Evolutionary conservation across 2,329 filamentous ascomycete species (phyloP), one percentile per base, ranked within the genome.

Genomic region (Aspergillus aculeatinus): DNA sequence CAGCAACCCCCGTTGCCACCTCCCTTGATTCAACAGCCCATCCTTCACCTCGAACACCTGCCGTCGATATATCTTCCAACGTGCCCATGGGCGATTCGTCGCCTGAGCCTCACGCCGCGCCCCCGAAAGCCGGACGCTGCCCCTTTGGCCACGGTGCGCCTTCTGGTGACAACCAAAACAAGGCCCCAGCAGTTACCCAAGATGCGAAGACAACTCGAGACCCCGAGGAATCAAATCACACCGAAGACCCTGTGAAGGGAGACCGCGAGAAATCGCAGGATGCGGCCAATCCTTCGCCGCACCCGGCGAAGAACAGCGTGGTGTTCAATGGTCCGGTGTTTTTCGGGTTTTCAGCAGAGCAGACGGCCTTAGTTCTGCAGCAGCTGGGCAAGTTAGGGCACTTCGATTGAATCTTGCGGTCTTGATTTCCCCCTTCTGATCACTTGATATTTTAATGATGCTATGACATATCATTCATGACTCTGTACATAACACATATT

Each of bases 271-370:
- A 48, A 10, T 56, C 47, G n/a, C 57, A 57, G 16, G 51, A 65
- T 48, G 19, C 50, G 21, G 19, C 54, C 39, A 39, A 29, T 58
- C 55, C 48, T 53, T 31, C 62, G 56, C 62, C 62, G 51, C 53
- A 61, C 19, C 54, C 65, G 3, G 51, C 70, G 10, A 85, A 90
- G 39, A 44, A 44, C 10, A 88, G 89, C 67, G 89, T 97, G 85
- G 82, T 96, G 0, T 96, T 97, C 71, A 96, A 91, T 9, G 94
- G 94, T 0, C 94, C 94, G 0, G 92, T 97, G 0, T 97, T 97
- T 71, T 91, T 98, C 68, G 94, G 94, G 0, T 97, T 96, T 70
- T 87, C 89, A 10, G 85, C 92, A 62, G 91, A 96, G 61, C 88
- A 96, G 72, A 90, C 91, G n/a, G 84, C 91, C 25, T 82, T 85